Evolutionary conservation across 2,329 filamentous ascomycete genomes (phyloP), one percentile per base, ranked within the genome.

Genomic region (Fusarium tupiense): DNA sequence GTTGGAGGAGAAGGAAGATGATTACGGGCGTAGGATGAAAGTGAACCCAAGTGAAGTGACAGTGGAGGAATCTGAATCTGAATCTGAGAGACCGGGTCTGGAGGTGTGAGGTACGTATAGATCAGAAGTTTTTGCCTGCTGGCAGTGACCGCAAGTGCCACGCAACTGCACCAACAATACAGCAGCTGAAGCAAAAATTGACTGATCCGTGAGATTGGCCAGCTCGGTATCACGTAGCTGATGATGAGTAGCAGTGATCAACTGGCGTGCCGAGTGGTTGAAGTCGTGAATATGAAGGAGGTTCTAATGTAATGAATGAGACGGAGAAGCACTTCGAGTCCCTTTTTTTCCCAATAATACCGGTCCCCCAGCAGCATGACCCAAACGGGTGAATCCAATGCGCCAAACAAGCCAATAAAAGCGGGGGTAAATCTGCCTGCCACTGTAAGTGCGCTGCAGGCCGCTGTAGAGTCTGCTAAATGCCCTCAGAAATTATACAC

Each of bases 341-440:
- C 76, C 74, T 78, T 78, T 78, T 78, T 78, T 77, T 59, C 67
- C 60, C 76, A 77, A 75, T 75, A 74, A 70, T 73, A 75, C 72
- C 61, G 26, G 68, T 71, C 50, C 49, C 52, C 67, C 61, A 71
- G 61, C 67, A 71, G 66, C 66, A 71, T 71, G 43, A 57, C 67
- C 67, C 56, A 67, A 71, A 71, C 46, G 56, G 67, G 73, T 73
- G 71, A 71, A 61, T 69, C 64, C 66, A 69, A 69, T 70, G 72
- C 71, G 67, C 75, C 74, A 74, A 69, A 74, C 73, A 61, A 56
- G 61, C 65, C 69, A 77, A 58, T 72, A 66, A 64, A 69, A 65
- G 67, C 38, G 67, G 66, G 60, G 67, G 38, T 40, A 17, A 22
- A 17, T 43, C 22, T 52, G 38, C 63, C 56, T 67, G 20, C 59